phyloP scores from a whole-genome alignment of 73 alveolate genomes.

The Paramecium primaurelia region DNA sequence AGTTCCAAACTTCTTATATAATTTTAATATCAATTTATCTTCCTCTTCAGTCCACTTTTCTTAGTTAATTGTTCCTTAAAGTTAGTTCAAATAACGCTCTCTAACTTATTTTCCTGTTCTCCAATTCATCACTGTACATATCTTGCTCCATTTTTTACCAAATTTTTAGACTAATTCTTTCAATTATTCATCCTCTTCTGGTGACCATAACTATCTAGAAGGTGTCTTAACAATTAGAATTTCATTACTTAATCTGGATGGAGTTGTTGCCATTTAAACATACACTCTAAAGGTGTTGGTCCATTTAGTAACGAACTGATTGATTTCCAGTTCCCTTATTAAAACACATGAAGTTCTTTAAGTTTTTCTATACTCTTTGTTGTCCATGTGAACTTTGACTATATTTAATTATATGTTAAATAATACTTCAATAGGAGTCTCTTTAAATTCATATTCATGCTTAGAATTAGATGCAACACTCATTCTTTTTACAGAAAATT shows the following conservation, averaged over 20 bases:
- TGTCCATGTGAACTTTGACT: not conserved
- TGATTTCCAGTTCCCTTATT: slow-evolving; percentile 28
- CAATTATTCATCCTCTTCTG: slow-evolving; percentile 24
- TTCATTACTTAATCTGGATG: slow-evolving; percentile 19
- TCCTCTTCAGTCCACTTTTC: slow-evolving; percentile 33
- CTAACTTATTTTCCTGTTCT: slow-evolving; percentile 44
- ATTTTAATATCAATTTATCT: slow-evolving; percentile 21
- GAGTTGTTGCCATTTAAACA: not conserved
- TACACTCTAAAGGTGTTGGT: slow-evolving; percentile 30
- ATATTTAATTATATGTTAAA: not conserved
- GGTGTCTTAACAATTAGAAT: not conserved
- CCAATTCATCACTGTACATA: slow-evolving; percentile 48
- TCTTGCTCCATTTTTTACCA: slow-evolving; percentile 47
- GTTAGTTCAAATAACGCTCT: slow-evolving; percentile 32
- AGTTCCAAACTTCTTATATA: slow-evolving; percentile 40
- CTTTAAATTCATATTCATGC: not conserved
- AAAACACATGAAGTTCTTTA: not conserved
- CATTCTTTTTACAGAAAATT: not conserved
- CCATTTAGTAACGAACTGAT: not conserved
- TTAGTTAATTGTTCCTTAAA: slow-evolving; percentile 21
- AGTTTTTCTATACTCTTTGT: not conserved
- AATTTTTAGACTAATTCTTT: not conserved
- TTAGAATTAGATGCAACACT: not conserved
- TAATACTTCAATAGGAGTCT: not conserved
- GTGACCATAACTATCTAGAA: slow-evolving; percentile 25